A percentile compares a stretch with the other conserved stretches of the same genome.
These are phyloP conservation scores for Solanum chmielewskii DNA, from an alignment of 257 asterid species.

Conservation along the genomic window DNA sequence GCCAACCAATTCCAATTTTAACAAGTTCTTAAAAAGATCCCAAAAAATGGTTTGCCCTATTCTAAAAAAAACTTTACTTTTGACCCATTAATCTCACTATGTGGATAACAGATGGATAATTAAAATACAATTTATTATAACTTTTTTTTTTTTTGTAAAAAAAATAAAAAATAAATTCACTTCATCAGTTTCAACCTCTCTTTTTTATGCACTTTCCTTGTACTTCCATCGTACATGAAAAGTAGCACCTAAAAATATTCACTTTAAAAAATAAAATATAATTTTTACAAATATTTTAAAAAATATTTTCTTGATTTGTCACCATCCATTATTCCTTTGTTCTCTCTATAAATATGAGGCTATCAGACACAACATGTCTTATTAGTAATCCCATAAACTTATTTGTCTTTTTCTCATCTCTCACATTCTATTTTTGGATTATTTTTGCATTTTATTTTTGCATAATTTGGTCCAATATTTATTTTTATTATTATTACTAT, in stretches of 20 bases:
- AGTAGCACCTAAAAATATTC: slow-evolving; percentile 9
- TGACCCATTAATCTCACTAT: neutral
- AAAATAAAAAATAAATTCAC: neutral
- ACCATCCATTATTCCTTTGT: slow-evolving; percentile 7
- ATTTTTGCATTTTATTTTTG: neutral
- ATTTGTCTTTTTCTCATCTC: neutral
- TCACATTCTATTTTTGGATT: neutral
- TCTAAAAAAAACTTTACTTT: neutral
- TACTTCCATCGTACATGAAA: slow-evolving; percentile 21
- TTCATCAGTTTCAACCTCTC: slow-evolving; percentile 1
- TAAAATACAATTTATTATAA: neutral
- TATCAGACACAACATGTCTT: neutral
- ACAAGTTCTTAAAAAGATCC: neutral
- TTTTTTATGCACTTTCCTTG: slow-evolving; percentile 20
- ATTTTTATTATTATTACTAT: neutral
- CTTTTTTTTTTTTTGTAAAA: no score
- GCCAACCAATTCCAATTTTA: neutral
- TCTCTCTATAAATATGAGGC: neutral
- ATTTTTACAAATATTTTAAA: neutral
- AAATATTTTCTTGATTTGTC: slow-evolving; percentile 21
- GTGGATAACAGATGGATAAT: neutral
- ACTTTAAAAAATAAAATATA: neutral
- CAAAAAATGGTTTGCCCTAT: neutral
- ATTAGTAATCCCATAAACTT: neutral
- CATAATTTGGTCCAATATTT: neutral